These are phyloP conservation scores for Penicillium sp. DNA, from an alignment of 2,329 filamentous ascomycete genomes.

Conservation along the genomic window DNA sequence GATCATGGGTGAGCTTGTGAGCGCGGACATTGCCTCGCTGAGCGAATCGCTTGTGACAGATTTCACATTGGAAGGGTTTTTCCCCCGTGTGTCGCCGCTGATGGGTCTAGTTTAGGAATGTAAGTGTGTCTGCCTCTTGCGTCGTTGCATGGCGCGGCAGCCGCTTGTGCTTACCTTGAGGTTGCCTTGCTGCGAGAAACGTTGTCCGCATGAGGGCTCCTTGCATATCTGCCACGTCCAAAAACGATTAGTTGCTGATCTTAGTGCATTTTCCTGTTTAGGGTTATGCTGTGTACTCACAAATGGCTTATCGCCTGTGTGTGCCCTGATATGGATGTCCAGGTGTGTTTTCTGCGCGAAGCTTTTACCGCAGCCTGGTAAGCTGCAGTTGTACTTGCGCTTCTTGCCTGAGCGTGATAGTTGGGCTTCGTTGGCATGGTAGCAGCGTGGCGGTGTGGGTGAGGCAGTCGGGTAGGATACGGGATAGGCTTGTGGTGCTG, in stretches of 20 bases:
- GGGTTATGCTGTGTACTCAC: slow-evolving; percentile 53
- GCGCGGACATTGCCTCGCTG: slow-evolving; percentile 82
- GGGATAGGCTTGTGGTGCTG: slow-evolving; percentile 24
- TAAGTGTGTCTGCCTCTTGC: slow-evolving; percentile 2
- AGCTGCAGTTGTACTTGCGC: slow-evolving; percentile 70
- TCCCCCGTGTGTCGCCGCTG: slow-evolving; percentile 84
- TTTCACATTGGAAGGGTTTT: slow-evolving; percentile 74
- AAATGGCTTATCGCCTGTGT: slow-evolving; percentile 88
- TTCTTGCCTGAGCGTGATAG: slow-evolving; percentile 40
- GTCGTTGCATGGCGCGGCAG: background rate
- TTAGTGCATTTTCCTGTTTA: background rate
- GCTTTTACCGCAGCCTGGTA: slow-evolving; percentile 72
- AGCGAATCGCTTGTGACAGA: slow-evolving; percentile 78
- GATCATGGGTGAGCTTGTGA: slow-evolving; percentile 76
- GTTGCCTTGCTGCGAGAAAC: slow-evolving; percentile 88
- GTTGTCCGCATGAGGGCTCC: slow-evolving; percentile 68
- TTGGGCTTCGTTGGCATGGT: slow-evolving; percentile 34
- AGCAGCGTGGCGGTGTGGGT: slow-evolving; percentile 17
- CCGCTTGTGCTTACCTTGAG: slow-evolving; percentile 62
- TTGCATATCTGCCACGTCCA: slow-evolving; percentile 58
- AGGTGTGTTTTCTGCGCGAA: slow-evolving; percentile 93
- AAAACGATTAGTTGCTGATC: slow-evolving; percentile 7
- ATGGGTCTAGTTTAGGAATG: slow-evolving; percentile 62
- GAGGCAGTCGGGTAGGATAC: slow-evolving; percentile 15
- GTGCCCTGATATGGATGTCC: slow-evolving; percentile 81